Evolutionary conservation across 257 asterid species (phyloP).

Genomic region (Solanum chiquidenum): DNA sequence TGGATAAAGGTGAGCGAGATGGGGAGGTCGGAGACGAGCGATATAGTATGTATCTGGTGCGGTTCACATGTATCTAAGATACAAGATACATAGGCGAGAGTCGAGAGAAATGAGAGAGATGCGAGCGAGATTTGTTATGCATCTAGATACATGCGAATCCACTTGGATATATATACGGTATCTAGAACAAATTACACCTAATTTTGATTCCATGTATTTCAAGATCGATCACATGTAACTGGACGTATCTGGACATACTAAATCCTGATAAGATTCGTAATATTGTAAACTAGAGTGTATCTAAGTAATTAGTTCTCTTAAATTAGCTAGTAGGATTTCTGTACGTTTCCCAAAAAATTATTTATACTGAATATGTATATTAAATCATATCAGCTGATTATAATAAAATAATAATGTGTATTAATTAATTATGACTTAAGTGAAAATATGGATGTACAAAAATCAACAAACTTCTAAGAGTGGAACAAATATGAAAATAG

Average conservation of each 20-base stretch:
- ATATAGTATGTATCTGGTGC: background rate
- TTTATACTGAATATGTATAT: background rate
- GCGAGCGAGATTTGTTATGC: too few species aligned
- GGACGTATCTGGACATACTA: too few species aligned
- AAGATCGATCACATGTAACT: background rate
- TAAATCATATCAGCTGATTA: background rate
- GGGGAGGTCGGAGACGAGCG: rapidly evolving
- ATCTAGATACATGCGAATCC: background rate
- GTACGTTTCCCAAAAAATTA: background rate
- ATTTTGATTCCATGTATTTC: background rate
- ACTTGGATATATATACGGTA: too few species aligned
- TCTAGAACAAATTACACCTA: too few species aligned
- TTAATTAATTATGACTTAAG: background rate
- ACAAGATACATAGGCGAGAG: background rate
- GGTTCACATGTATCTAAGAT: background rate
- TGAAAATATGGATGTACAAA: background rate
- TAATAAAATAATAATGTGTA: background rate
- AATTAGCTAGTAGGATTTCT: too few species aligned
- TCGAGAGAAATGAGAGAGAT: background rate
- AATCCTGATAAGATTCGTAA: too few species aligned
- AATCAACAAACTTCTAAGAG: background rate
- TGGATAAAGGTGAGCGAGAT: background rate
- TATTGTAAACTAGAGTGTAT: too few species aligned
- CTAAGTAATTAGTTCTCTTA: background rate
- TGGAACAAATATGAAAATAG: slow-evolving; percentile 5